Percentiles rank a stretch among this genome's conserved stretches.
Evolutionary conservation across 1,284 basidiomycete species (phyloP).

Genomic region (Ustilago curta): DNA sequence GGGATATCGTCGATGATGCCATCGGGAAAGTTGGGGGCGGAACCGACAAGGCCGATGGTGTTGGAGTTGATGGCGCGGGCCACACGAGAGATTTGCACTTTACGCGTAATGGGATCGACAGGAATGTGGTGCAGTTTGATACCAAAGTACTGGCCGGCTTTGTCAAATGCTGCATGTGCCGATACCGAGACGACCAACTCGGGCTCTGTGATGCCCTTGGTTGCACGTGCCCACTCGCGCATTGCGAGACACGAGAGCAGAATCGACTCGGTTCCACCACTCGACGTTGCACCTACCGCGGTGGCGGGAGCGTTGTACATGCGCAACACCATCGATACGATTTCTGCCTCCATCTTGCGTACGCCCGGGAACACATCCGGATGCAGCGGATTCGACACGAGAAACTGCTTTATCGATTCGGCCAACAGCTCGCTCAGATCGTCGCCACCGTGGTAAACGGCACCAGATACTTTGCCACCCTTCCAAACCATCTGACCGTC

Average conservation of each 20-base stretch:
- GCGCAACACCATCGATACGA: slow-evolving; percentile 89
- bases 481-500: slow-evolving; percentile 65
- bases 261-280: slow-evolving; percentile 95
- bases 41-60: slow-evolving; percentile 81
- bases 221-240: slow-evolving; percentile 87
- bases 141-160: slow-evolving; percentile 88
- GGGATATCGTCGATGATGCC: slow-evolving; percentile 81
- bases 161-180: slow-evolving; percentile 95
- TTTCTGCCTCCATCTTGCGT: slow-evolving; percentile 96
- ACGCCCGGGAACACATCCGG: slow-evolving; percentile 95
- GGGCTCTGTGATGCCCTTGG: slow-evolving; percentile 88
- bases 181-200: slow-evolving; percentile 91
- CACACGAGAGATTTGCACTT: slow-evolving; percentile 82
- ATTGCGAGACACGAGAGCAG: slow-evolving; percentile 93
- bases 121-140: slow-evolving; percentile 91
- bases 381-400: slow-evolving; percentile 86
- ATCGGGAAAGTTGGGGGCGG: slow-evolving; percentile 78
- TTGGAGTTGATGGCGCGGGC: slow-evolving; percentile 73
- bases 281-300: slow-evolving; percentile 86
- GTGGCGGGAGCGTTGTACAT: slow-evolving; percentile 82
- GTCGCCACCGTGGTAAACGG: slow-evolving; percentile 69
- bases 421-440: slow-evolving; percentile 61
- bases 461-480: slow-evolving; percentile 66
- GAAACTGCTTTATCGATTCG: slow-evolving; percentile 57
- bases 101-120: slow-evolving; percentile 83